Conservation (phyloP, 495 filamentous ascomycete species). For the Thermochaetoides thermophila region DNA sequence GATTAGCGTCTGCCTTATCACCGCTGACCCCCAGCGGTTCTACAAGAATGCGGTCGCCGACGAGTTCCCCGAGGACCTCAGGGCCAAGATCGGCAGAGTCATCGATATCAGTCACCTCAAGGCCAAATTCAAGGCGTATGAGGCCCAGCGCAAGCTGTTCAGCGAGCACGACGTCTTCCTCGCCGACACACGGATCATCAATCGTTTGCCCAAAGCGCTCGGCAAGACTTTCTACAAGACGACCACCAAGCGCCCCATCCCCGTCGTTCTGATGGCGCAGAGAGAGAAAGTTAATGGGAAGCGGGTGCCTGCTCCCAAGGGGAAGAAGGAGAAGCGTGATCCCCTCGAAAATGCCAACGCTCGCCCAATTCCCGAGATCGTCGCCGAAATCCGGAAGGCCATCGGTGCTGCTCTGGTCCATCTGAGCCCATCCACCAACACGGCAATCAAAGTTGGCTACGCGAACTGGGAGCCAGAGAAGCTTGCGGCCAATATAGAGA, state of each 20-base stretch:
- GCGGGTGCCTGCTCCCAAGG: constrained; percentile 38
- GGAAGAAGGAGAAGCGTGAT: constrained; percentile 26
- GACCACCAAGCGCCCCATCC: constrained; percentile 70
- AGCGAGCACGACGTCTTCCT: constrained; percentile 77
- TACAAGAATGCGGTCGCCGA: constrained; percentile 74
- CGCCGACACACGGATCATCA: constrained; percentile 69
- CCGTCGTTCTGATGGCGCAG: constrained; percentile 53
- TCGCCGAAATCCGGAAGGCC: constrained; percentile 55
- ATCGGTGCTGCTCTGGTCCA: constrained; percentile 51
- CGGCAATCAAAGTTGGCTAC: constrained; percentile 49
- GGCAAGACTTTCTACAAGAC: constrained; percentile 78
- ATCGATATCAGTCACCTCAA: constrained; percentile 73
- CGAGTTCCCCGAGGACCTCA: constrained; percentile 57
- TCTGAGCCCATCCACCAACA: constrained; percentile 20
- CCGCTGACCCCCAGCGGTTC: constrained; percentile 60
- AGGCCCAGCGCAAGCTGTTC: constrained; percentile 69
- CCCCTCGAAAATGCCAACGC: constrained; percentile 22
- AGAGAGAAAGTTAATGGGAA: constrained; percentile 53
- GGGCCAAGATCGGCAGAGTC: constrained; percentile 60
- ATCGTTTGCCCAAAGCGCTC: constrained; percentile 55
- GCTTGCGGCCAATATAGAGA: constrained; percentile 63
- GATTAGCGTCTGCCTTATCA: constrained; percentile 60
- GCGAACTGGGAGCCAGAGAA: constrained; percentile 58
- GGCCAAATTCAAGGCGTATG: constrained; percentile 73
- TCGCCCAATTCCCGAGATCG: constrained; percentile 38